These are phyloP conservation scores for Elsinoe necatrix DNA, from an alignment of 2,329 filamentous ascomycete genomes.

Conservation along the genomic window DNA sequence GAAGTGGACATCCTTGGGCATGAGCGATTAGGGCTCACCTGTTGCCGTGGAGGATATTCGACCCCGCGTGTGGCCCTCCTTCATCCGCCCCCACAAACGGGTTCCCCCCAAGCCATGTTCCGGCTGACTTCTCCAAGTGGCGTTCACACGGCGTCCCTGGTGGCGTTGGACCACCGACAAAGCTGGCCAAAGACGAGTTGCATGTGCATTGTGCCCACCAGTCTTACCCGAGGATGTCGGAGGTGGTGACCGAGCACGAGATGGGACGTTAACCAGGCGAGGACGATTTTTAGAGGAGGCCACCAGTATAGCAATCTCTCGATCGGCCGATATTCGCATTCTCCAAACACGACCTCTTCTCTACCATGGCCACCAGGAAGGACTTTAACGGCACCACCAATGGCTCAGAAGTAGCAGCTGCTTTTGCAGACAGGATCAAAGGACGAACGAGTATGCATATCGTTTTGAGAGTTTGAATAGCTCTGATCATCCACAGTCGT, in stretches of 20 bases:
- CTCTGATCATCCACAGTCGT: slow-evolving; percentile 16
- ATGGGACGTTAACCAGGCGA: no score
- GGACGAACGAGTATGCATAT: slow-evolving; percentile 26
- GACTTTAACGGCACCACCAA: slow-evolving; percentile 25
- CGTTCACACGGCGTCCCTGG: not conserved
- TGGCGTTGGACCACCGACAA: not conserved
- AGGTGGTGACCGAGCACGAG: not conserved
- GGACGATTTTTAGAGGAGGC: no score
- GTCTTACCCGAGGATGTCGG: not conserved
- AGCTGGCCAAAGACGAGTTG: not conserved
- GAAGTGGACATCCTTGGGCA: not conserved
- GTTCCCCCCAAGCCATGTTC: not conserved
- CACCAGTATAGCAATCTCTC: no score
- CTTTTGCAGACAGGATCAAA: slow-evolving; percentile 26
- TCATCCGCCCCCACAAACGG: not conserved
- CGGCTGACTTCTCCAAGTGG: slow-evolving; percentile 10
- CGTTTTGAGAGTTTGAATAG: not conserved
- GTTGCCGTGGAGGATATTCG: slow-evolving; percentile 11
- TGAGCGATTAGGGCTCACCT: not conserved
- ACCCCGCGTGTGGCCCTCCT: slow-evolving; percentile 4
- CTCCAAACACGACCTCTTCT: not conserved
- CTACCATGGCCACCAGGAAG: slow-evolving; percentile 19
- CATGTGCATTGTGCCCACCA: not conserved
- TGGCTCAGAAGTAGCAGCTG: slow-evolving; percentile 27
- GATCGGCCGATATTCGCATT: no score